Evolutionary conservation across 2,329 filamentous ascomycete species (phyloP), one percentile per base, ranked within the genome.

Genomic region (Laburnicola sp.): DNA sequence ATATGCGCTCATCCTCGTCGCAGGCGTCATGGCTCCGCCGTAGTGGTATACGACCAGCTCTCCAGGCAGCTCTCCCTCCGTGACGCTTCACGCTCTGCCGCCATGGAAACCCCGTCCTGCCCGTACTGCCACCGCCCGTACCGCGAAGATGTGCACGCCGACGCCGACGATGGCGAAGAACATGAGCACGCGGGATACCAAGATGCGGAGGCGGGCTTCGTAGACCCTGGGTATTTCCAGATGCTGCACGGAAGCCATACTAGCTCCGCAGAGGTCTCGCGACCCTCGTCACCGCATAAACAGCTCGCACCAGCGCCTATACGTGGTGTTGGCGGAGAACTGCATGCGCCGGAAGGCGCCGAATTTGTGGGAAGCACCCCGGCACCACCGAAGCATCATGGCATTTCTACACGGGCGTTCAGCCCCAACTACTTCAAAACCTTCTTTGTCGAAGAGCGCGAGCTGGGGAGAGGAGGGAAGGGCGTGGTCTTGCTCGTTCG

Each of bases 401-500:
- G 88, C 26, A 99, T 99, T 48, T 89, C 89, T 28, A 84, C 86
- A 49, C 85, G 89, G 26, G 91, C 94, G 0, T 97, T 99, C 65
- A 95, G 88, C 62, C 92, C 88, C 5, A 86, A 92, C 61, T 99
- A 97, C 69, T 97, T 97, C 76, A 85, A 88, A 63, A 87, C 85
- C 10, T 97, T 97, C 74, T 99, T 99, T 65, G 86, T 91, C 3
- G 92, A 96, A 64, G 90, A 97, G 73, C 81, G 83, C 4, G 87
- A 93, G 64, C 80, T 99, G 0, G 94, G 94, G 0, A 84, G 88
- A 65, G 94, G 95, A 22, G 94, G 95, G 2, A 96, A 96, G 69
- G 94, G 94, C 0, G 91, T 99, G 3, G 94, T 99, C 1, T 75
- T 99, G 40, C 80, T 97, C n/a, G 94, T 99, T 7, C 86, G 89